Base-by-base conservation (phyloP, 371 early-diverging fungal genomes). In the Actinomortierella ambigua region DNA sequence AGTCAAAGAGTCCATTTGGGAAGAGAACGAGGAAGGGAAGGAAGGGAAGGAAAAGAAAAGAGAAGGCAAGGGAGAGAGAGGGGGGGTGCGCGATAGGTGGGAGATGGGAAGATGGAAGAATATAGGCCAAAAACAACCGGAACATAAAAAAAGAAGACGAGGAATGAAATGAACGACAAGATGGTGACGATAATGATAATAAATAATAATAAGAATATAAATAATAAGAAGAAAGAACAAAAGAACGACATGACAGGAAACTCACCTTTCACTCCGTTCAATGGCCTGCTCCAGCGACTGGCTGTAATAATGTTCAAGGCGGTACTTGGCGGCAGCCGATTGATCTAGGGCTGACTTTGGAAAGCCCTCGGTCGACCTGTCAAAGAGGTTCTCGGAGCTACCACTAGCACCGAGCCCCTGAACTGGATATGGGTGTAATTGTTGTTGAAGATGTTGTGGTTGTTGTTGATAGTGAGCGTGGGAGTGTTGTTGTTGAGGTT, bases 261-360 rank as follows among this genome's bases (percentile, higher is more conserved):
- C 29, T 1, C 41, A 88, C 89, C 95, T 85, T 61, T 89, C 86
- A 66, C 93, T 93, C 55, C 97, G 78, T 63, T 97, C 98, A 68
- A 90, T 89, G 65, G 94, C 93, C 69, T 96, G 96, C 28, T 90
- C 86, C 60, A 97, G 83, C 18, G 91, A 82, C 23, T 85, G 83
- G 68, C 93, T 93, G 79, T 97, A 98, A 67, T 92, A 94, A 67
- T 91, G 82, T 68, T 96, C 95, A 23, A 97, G 82, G 53, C 92
- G 90, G 48, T 91, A 81, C 79, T 95, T 96, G 26, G 96, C 95
- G 15, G 89, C 89, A 0, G 94, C 88, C 9, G 95, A 90, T 66
- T 93, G 86, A 53, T 98, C 98, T 17, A 95, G 63, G 1, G 90
- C 87, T 55, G 86, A 80, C 65, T 89, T 84, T 24, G 95, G 86